Evolutionary conservation across 176 grass and related monocot genomes (phyloP).

Genomic region (Oryza australiensis): DNA sequence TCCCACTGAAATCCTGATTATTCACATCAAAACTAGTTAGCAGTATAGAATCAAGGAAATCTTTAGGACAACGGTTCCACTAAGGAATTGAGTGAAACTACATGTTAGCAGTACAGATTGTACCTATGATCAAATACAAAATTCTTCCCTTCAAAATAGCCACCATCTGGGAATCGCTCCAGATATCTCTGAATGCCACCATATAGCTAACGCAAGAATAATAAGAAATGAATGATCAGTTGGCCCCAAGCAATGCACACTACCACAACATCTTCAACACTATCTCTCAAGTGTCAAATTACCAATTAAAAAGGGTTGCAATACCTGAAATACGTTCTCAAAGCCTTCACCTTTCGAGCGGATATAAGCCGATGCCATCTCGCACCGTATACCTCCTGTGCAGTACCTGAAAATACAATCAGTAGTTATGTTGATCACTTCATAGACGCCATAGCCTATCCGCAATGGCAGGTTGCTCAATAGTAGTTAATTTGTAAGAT

Average conservation of each 20-base stretch:
- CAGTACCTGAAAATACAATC: constrained; percentile 69
- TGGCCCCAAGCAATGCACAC: background rate
- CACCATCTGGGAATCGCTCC: constrained; percentile 85
- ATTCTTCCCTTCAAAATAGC: constrained; percentile 97
- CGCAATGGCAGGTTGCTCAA: constrained; percentile 48
- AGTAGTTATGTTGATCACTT: constrained; percentile 3
- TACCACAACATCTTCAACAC: background rate
- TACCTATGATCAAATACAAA: constrained; percentile 98
- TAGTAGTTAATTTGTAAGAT: background rate
- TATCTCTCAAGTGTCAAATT: background rate
- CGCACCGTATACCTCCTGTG: constrained; percentile 90
- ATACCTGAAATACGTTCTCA: constrained; percentile 75
- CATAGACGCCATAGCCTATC: constrained; percentile 28
- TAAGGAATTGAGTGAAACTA: constrained; percentile 4
- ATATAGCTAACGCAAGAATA: constrained; percentile 57
- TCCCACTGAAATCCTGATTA: constrained; percentile 77
- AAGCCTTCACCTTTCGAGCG: constrained; percentile 85
- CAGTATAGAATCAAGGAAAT: background rate
- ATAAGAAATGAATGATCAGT: constrained; percentile 24
- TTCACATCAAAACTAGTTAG: constrained; percentile 23
- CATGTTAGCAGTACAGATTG: background rate
- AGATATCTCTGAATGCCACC: constrained; percentile 93
- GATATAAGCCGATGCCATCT: constrained; percentile 93
- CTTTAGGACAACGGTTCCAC: background rate
- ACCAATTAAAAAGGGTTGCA: background rate